phyloP scores from a whole-genome alignment of 805 yeast genomes.

The Lipomyces kockii region DNA sequence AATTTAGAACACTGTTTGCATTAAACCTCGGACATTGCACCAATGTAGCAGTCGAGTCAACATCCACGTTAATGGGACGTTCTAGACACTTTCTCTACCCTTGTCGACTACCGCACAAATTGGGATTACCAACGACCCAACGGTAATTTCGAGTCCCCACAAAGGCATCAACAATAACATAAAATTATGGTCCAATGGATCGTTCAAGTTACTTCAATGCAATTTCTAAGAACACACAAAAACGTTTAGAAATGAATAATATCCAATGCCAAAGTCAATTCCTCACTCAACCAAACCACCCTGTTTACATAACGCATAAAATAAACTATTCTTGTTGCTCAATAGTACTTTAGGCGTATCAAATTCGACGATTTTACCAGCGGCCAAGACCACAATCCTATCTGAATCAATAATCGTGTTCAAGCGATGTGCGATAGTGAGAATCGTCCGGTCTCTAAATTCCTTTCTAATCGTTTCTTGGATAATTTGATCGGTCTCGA shows the following conservation, averaged over 20 bases:
- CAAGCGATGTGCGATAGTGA: slow-evolving; percentile 87
- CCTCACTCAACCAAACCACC: slow-evolving; percentile 34
- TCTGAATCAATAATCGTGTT: slow-evolving; percentile 88
- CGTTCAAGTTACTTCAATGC: not conserved
- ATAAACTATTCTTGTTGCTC: slow-evolving; percentile 59
- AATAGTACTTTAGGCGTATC: slow-evolving; percentile 72
- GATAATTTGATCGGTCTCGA: slow-evolving; percentile 77
- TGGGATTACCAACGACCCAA: too few relatives aligned
- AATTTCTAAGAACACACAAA: not conserved
- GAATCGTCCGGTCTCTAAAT: slow-evolving; percentile 74
- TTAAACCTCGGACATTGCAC: too few relatives aligned
- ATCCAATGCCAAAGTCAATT: not conserved
- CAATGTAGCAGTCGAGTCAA: too few relatives aligned
- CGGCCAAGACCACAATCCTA: slow-evolving; percentile 70
- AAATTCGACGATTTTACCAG: slow-evolving; percentile 77
- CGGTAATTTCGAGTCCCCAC: too few relatives aligned
- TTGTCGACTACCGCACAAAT: too few relatives aligned
- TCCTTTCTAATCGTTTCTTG: slow-evolving; percentile 78
- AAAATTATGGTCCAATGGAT: too few relatives aligned
- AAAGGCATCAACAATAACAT: too few relatives aligned
- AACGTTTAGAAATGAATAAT: not conserved
- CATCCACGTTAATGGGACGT: too few relatives aligned
- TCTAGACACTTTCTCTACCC: too few relatives aligned
- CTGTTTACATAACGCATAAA: slow-evolving; percentile 36
- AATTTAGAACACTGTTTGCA: too few relatives aligned